These are phyloP conservation scores for Aquilaria sinensis DNA, from an alignment of 345 rosid species.

Conservation along the genomic window DNA sequence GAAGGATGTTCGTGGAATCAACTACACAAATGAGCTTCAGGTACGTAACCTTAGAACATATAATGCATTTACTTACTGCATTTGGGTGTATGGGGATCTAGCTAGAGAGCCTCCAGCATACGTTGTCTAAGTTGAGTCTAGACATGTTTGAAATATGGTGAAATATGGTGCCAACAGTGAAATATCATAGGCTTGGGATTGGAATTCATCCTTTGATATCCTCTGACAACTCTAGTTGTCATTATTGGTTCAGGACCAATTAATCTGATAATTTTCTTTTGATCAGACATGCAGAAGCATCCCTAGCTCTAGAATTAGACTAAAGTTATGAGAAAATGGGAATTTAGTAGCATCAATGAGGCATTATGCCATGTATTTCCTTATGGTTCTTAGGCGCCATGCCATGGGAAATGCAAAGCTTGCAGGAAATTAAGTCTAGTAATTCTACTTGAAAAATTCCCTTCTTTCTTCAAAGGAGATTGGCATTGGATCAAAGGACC, in stretches of 20 bases:
- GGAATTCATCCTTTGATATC: no score
- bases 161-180: no score
- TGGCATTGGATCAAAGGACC: conserved; percentile 9
- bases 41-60: background rate
- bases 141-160: no score
- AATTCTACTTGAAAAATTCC: conserved; percentile 3
- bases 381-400: conserved; percentile 15
- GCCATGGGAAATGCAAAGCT: conserved; percentile 6
- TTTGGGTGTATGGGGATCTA: no score
- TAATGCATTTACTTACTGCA: background rate
- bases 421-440: conserved; percentile 8
- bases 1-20: conserved; percentile 19
- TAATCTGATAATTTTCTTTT: background rate
- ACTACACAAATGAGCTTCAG: conserved; percentile 18
- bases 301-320: conserved; percentile 12
- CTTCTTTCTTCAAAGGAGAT: conserved; percentile 8
- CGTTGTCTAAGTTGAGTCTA: no score
- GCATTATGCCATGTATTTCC: conserved; percentile 9
- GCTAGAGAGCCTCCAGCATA: no score
- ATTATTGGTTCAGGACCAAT: no score
- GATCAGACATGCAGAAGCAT: conserved; percentile 15
- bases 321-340: conserved; percentile 17
- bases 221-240: no score
- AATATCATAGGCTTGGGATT: no score
- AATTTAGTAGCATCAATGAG: conserved; percentile 11